phyloP scores from a whole-genome alignment of 371 early-diverging fungal species.

The Encephalitozoon intestinalis region DNA sequence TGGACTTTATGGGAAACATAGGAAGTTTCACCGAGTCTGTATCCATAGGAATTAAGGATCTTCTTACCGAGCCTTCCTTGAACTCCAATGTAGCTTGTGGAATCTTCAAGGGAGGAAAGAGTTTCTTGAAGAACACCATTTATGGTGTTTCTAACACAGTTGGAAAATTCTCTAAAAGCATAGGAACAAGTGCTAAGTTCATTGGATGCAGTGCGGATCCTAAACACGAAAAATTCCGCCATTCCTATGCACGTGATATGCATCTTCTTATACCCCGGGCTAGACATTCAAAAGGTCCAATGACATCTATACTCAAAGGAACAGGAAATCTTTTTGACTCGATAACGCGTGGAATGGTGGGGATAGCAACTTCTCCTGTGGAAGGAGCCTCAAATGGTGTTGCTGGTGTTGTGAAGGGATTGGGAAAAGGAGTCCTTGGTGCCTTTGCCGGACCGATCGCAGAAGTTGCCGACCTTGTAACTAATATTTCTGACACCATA shows the following conservation, averaged over 20 bases:
- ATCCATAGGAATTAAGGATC: background rate
- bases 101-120: background rate
- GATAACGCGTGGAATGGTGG: background rate
- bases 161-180: background rate
- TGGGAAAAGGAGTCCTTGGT: background rate
- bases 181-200: background rate
- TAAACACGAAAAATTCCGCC: background rate
- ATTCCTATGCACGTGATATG: background rate
- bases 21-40: slow-evolving; percentile 1
- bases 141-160: slow-evolving; percentile 8
- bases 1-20: background rate
- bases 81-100: background rate
- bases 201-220: background rate
- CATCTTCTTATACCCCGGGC: background rate
- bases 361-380: background rate
- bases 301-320: background rate
- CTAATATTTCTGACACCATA: background rate
- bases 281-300: background rate
- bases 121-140: background rate
- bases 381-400: background rate
- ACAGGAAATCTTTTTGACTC: background rate
- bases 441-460: background rate
- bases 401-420: background rate
- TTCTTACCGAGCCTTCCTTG: background rate
- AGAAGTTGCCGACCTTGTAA: background rate